Base-by-base conservation (phyloP, 2,329 filamentous ascomycete species). In the Trichoderma polysporum region DNA sequence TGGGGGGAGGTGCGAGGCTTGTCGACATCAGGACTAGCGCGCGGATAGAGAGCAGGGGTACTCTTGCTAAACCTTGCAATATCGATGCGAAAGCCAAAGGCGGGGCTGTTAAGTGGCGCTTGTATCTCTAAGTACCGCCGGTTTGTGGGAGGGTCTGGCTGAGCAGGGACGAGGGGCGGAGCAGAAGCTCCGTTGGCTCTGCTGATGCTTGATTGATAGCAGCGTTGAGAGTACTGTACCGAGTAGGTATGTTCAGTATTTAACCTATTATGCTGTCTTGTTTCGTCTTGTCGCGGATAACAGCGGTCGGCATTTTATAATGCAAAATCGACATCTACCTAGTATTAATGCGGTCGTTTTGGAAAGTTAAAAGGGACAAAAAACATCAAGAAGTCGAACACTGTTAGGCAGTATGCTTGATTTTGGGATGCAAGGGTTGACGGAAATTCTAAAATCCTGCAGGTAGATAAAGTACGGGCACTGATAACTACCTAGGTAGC, bases 141-240 rank as follows among this genome's bases (percentile, higher is more conserved):
- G n/a, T 22, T 39, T 54, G 57, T 53, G 56, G 22, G 33, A n/a
- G 19, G 8, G 19, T 25, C 9, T 31, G 56, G 53, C 33, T 39
- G 27, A 57, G 39, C 25, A 37, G 13, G 29, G 41, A 58, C 45
- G 62, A 7, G 19, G 45, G 64, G 56, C 57, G 64, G 64, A 66
- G 64, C 35, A 53, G 33, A 60, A 45, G 56, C 64, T 66, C 64
- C 64, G 64, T 47, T 39, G 53, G 41, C 33, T 15, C 41, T 12
- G 12, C 5, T 41, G 10, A 31, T 19, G 25, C 17, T 50, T 47
- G 27, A 19, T 13, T 54, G 29, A n/a, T 33, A 29, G 25, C 39
- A 35, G 39, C 15, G 12, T n/a, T n/a, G n/a, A n/a, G n/a, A n/a
- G n/a, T n/a, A n/a, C n/a, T n/a, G n/a, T n/a, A n/a, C n/a, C n/a